A percentile compares a stretch with the other conserved stretches of the same genome.
Evolutionary conservation across 371 early-diverging fungal species (phyloP).

Genomic region (Chytridium lagenaria): DNA sequence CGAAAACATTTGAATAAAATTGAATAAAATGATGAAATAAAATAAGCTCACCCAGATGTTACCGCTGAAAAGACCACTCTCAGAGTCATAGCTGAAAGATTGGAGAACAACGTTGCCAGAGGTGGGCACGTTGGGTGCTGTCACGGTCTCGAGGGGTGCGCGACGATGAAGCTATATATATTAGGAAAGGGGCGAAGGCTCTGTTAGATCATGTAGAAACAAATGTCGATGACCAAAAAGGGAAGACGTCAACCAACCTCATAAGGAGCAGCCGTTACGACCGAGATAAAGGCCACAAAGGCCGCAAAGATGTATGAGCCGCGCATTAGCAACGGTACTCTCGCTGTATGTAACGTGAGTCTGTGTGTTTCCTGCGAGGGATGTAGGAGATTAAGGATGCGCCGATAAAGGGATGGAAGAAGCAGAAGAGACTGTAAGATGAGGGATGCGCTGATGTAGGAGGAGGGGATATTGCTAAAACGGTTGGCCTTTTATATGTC

Average conservation of each 20-base stretch:
- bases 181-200: background rate
- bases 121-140: background rate
- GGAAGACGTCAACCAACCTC: background rate
- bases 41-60: background rate
- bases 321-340: no score
- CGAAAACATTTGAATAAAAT: background rate
- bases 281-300: background rate
- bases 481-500: no score
- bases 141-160: background rate
- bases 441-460: no score
- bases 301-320: background rate
- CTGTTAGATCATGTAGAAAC: background rate
- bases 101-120: conserved; percentile 7
- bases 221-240: no score
- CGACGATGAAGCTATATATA: background rate
- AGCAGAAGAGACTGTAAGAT: no score
- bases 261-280: background rate
- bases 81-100: background rate
- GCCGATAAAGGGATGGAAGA: no score
- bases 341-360: no score
- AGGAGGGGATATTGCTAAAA: no score
- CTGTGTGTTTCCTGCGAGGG: no score
- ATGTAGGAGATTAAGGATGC: no score
- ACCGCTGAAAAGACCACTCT: background rate
- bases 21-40: conserved; percentile 11